Evolutionary conservation across 768 basidiomycete genomes (phyloP).

Genomic region (Lentinula raphanica): DNA sequence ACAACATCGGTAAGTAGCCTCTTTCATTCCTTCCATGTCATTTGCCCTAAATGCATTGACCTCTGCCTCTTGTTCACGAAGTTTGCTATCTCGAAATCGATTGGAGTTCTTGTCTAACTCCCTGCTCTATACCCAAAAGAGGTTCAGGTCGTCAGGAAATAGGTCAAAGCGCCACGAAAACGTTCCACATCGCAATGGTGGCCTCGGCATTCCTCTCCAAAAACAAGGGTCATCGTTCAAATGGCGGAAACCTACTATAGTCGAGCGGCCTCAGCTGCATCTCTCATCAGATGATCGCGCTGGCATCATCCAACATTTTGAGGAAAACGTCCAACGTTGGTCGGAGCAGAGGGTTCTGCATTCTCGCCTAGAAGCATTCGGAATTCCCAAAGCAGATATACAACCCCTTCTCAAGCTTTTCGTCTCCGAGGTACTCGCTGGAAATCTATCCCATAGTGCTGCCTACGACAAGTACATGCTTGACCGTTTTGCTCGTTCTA

Average conservation of each 20-base stretch:
- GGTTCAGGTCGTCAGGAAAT: background rate
- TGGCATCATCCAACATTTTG: constrained; percentile 28
- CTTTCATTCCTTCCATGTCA: background rate
- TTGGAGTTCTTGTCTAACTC: background rate
- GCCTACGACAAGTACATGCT: constrained; percentile 33
- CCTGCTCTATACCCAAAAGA: background rate
- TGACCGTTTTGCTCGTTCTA: constrained; percentile 34
- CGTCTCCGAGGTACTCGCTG: constrained; percentile 30
- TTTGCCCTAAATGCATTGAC: constrained; percentile 1
- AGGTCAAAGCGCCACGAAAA: background rate
- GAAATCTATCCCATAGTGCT: constrained; percentile 23
- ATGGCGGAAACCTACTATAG: background rate
- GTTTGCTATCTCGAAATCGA: background rate
- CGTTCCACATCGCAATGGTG: background rate
- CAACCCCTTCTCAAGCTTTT: constrained; percentile 39
- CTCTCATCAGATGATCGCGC: constrained; percentile 10
- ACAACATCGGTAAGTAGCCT: background rate
- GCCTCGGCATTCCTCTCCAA: background rate
- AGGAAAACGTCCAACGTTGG: constrained; percentile 36
- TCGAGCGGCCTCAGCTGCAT: background rate
- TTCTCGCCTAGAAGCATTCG: constrained; percentile 42
- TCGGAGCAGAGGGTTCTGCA: constrained; percentile 22
- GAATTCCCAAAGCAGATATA: constrained; percentile 37
- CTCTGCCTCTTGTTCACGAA: background rate
- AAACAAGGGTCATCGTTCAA: background rate